Conservation (phyloP, 73 alveolate genomes). For the Paramecium tetraurelia region DNA sequence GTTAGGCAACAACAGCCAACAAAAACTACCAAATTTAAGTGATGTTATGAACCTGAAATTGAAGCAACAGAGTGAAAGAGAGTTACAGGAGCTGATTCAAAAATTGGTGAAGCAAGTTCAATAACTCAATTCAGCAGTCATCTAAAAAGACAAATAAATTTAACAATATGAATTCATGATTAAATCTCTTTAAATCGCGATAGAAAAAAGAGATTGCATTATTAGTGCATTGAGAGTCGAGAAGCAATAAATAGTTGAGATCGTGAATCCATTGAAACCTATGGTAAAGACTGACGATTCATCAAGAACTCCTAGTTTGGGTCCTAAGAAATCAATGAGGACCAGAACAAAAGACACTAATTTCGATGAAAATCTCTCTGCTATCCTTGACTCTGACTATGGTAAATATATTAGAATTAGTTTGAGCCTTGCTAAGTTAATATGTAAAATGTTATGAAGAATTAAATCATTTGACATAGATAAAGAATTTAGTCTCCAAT, state of each 20-base stretch:
- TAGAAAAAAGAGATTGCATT: slow-evolving; percentile 49
- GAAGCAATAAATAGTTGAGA: not conserved
- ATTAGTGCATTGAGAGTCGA: slow-evolving; percentile 27
- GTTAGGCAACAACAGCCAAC: not conserved
- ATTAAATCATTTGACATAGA: not conserved
- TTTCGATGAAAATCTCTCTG: slow-evolving; percentile 6
- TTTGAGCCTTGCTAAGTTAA: not conserved
- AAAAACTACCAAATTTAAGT: slow-evolving; percentile 22
- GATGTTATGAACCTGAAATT: slow-evolving; percentile 27
- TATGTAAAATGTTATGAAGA: slow-evolving; percentile 16
- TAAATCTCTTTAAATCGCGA: slow-evolving; percentile 35
- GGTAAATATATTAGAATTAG: not conserved
- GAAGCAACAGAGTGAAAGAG: not conserved
- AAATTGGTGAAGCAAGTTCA: slow-evolving; percentile 11
- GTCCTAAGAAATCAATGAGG: not conserved
- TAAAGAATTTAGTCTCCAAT: slow-evolving; percentile 1
- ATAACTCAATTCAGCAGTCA: not conserved
- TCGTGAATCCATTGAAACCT: not conserved
- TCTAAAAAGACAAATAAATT: slow-evolving; percentile 38
- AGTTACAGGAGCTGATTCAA: not conserved
- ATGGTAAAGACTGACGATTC: slow-evolving; percentile 6
- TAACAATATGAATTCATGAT: slow-evolving; percentile 44
- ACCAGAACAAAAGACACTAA: slow-evolving; percentile 43
- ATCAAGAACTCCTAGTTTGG: not conserved
- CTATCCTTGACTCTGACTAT: slow-evolving; percentile 23